A percentile compares a stretch with the other conserved stretches of the same genome.
Evolutionary conservation across 768 basidiomycete species (phyloP).

Genomic region (Cyclocybe aegerita): DNA sequence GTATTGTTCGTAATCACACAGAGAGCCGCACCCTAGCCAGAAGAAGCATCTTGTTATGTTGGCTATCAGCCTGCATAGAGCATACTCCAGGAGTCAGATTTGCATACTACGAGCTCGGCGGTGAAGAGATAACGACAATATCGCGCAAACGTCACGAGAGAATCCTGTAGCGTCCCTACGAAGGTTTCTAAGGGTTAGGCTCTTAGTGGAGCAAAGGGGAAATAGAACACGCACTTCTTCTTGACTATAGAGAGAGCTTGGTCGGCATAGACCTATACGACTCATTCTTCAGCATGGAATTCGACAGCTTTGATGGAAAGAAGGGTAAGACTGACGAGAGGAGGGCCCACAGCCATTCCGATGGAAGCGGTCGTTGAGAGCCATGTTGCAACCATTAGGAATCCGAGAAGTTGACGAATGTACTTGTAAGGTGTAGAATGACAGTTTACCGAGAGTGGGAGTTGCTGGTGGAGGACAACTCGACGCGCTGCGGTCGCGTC

Average conservation of each 20-base stretch:
- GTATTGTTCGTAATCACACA: slow-evolving; percentile 1
- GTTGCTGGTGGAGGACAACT: no score
- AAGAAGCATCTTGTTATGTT: slow-evolving; percentile 91
- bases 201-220: slow-evolving; percentile 5
- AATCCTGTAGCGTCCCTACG: slow-evolving; percentile 81
- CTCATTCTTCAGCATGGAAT: not conserved
- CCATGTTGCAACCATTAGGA: slow-evolving; percentile 51
- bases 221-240: slow-evolving; percentile 52
- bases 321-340: slow-evolving; percentile 42
- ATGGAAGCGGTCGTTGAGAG: slow-evolving; percentile 66
- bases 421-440: not conserved
- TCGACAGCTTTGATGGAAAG: not conserved
- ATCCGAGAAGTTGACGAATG: not conserved
- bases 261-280: slow-evolving; percentile 72
- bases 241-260: slow-evolving; percentile 79
- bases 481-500: no score
- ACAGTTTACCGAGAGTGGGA: not conserved
- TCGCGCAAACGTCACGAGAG: slow-evolving; percentile 84
- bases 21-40: slow-evolving; percentile 63
- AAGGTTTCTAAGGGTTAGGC: not conserved
- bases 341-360: slow-evolving; percentile 85
- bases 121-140: slow-evolving; percentile 49
- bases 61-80: slow-evolving; percentile 58
- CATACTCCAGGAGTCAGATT: slow-evolving; percentile 3
- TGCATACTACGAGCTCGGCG: not conserved